Conservation (phyloP, 1,284 basidiomycete genomes). For the Chondrostereum purpureum region DNA sequence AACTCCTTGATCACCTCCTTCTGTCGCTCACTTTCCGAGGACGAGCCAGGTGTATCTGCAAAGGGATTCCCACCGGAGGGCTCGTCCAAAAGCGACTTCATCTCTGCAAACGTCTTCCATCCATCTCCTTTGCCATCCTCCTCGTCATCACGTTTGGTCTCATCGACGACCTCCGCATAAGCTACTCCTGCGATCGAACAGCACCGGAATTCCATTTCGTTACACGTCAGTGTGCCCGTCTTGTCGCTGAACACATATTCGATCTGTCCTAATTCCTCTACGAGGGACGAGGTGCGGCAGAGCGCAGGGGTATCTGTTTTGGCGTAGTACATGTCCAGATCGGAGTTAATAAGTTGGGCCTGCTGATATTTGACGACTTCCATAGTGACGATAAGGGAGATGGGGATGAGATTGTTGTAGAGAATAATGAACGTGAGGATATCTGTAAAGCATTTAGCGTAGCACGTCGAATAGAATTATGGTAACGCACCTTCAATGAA, state of each 20-base stretch:
- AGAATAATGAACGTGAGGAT: slow-evolving; percentile 98
- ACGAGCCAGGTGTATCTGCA: slow-evolving; percentile 34
- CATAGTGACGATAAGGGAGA: slow-evolving; percentile 99
- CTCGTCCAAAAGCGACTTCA: slow-evolving; percentile 49
- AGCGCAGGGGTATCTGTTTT: slow-evolving; percentile 94
- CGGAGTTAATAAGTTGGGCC: slow-evolving; percentile 94
- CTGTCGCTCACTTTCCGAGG: slow-evolving; percentile 31
- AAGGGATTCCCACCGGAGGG: slow-evolving; percentile 44
- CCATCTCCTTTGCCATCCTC: slow-evolving; percentile 58
- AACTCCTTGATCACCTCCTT: slow-evolving; percentile 76
- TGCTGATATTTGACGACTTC: slow-evolving; percentile 99
- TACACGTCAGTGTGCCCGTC: slow-evolving; percentile 94
- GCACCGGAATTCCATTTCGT: slow-evolving; percentile 97
- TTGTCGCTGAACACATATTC: slow-evolving; percentile 99
- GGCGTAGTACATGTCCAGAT: slow-evolving; percentile 94
- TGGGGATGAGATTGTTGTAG: slow-evolving; percentile 99
- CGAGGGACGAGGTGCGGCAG: slow-evolving; percentile 93
- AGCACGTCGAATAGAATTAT: slow-evolving; percentile 6
- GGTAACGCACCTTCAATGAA: slow-evolving; percentile 68
- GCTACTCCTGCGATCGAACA: slow-evolving; percentile 86
- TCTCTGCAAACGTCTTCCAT: slow-evolving; percentile 73
- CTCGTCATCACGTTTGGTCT: slow-evolving; percentile 62
- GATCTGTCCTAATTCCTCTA: slow-evolving; percentile 98
- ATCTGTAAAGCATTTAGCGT: slow-evolving; percentile 42
- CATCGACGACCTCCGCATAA: slow-evolving; percentile 87